These are phyloP conservation scores for Entamoeba dispar DNA, from an alignment of 208 protist species.

Conservation along the genomic window DNA sequence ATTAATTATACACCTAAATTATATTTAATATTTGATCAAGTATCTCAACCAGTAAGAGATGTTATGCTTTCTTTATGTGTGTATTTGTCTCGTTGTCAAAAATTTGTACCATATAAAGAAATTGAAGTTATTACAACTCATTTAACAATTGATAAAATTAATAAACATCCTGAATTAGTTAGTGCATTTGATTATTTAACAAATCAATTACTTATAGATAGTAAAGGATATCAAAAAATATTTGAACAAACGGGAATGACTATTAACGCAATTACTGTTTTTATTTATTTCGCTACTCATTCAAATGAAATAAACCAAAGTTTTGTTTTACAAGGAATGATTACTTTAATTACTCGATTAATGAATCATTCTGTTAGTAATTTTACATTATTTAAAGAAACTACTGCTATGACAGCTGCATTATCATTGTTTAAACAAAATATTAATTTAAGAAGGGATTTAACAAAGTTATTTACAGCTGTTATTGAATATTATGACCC, in stretches of 20 bases:
- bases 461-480: background rate
- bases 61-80: background rate
- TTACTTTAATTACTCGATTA: background rate
- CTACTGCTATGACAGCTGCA: background rate
- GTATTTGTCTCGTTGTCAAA: background rate
- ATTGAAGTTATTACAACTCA: background rate
- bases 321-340: background rate
- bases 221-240: background rate
- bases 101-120: background rate
- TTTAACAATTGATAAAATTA: background rate
- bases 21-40: background rate
- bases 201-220: background rate
- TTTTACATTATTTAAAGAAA: background rate
- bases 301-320: background rate
- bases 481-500: background rate
- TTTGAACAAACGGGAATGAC: background rate
- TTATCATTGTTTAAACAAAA: background rate
- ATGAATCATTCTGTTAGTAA: background rate
- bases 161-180: background rate
- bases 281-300: background rate
- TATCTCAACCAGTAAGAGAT: background rate
- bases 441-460: background rate
- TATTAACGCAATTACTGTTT: background rate
- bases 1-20: background rate
- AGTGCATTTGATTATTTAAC: background rate